Evolutionary conservation across 148 eudicot genomes (phyloP).

Genomic region (Camellia granthamiana): DNA sequence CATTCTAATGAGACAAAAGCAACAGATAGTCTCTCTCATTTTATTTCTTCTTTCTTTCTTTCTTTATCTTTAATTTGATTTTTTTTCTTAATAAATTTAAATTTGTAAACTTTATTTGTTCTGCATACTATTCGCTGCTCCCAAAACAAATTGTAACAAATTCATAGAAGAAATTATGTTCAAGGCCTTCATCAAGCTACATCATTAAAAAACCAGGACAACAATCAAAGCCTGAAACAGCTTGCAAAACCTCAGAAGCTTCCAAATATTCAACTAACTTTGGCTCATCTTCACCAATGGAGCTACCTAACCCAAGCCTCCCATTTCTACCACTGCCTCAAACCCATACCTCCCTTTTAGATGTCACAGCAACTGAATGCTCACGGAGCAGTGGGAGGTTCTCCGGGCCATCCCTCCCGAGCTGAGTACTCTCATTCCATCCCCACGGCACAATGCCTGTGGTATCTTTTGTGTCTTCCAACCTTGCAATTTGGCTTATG

Average conservation of each 20-base stretch:
- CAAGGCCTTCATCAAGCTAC: background rate
- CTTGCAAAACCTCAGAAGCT: conserved; percentile 62
- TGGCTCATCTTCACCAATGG: conserved; percentile 78
- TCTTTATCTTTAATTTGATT: too few relatives aligned
- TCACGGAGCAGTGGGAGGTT: conserved; percentile 53
- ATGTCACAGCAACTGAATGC: conserved; percentile 69
- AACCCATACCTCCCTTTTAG: conserved; percentile 52
- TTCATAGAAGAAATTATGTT: background rate
- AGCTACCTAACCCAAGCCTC: conserved; percentile 87
- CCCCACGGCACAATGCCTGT: conserved; percentile 70
- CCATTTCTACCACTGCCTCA: conserved; percentile 97
- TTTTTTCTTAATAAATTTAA: too few relatives aligned
- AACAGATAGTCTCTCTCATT: too few relatives aligned
- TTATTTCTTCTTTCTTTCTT: too few relatives aligned
- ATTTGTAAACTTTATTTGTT: too few relatives aligned
- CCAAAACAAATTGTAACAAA: too few relatives aligned
- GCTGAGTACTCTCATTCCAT: conserved; percentile 78
- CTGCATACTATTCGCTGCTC: too few relatives aligned
- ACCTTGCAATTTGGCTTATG: conserved; percentile 38
- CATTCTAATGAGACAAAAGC: too few relatives aligned
- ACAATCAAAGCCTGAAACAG: conserved; percentile 80
- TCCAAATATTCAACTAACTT: conserved; percentile 47
- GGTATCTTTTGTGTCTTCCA: conserved; percentile 18
- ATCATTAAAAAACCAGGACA: conserved; percentile 45
- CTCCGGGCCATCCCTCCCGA: conserved; percentile 73